phyloP scores from a whole-genome alignment of 2,329 filamentous ascomycete species.

The Phaeophleospora eucalypticola region DNA sequence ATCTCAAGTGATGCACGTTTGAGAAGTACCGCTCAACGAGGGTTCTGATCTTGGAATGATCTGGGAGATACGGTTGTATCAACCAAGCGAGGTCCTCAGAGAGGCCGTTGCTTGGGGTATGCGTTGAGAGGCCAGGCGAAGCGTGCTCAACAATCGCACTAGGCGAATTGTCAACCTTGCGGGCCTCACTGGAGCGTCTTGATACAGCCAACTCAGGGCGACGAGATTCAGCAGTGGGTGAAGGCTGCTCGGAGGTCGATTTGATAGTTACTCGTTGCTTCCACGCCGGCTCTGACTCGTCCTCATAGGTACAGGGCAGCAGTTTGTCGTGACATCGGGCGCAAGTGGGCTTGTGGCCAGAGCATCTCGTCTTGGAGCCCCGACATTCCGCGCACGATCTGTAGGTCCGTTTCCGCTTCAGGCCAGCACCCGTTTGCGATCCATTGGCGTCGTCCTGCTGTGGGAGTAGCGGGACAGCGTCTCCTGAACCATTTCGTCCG shows the following conservation, averaged over 20 bases:
- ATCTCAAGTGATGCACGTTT: constrained; percentile 23
- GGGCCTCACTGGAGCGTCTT: neutral
- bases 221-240: constrained; percentile 9
- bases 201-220: constrained; percentile 2
- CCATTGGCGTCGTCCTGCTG: constrained; percentile 4
- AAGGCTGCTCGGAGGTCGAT: constrained; percentile 6
- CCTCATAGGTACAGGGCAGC: constrained; percentile 20
- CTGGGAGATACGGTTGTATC: constrained; percentile 13
- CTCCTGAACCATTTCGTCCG: neutral
- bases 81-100: constrained; percentile 19
- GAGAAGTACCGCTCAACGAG: constrained; percentile 24
- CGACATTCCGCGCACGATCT: constrained; percentile 21
- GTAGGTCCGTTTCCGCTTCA: constrained; percentile 23
- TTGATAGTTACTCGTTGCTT: constrained; percentile 19
- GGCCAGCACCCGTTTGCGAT: constrained; percentile 6
- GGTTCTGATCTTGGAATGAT: constrained; percentile 16
- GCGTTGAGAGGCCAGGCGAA: constrained; percentile 10
- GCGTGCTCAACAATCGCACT: constrained; percentile 11
- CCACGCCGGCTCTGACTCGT: constrained; percentile 24
- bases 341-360: constrained; percentile 22
- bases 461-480: neutral
- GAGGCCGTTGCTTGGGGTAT: constrained; percentile 6
- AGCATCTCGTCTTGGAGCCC: constrained; percentile 22
- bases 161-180: constrained; percentile 15
- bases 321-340: constrained; percentile 20